Percentiles rank a stretch among this genome's conserved stretches.
These are phyloP conservation scores for Tetraselmis chui DNA, from an alignment of 139 green algal species.

Conservation along the genomic window DNA sequence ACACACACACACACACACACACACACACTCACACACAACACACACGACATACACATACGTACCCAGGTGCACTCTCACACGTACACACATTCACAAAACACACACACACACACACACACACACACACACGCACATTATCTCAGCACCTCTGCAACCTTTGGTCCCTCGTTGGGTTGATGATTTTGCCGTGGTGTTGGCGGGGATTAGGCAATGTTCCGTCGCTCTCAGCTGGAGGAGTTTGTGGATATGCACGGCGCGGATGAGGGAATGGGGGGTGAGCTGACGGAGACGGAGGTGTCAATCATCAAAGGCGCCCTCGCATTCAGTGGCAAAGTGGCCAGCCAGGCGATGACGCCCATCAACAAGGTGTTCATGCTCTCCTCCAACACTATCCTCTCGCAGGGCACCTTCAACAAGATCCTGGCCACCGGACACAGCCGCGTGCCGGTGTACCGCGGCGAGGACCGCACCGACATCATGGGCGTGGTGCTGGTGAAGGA, in stretches of 20 bases:
- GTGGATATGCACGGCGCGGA: conserved; percentile 70
- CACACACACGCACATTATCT: conserved; percentile 20
- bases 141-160: background rate
- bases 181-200: background rate
- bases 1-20: conserved; percentile 1
- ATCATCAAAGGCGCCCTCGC: conserved; percentile 73
- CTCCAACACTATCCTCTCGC: conserved; percentile 52
- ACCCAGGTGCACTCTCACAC: conserved; percentile 2
- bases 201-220: conserved; percentile 57
- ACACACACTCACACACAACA: too few species aligned
- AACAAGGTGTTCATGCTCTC: conserved; percentile 68
- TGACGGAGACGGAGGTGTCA: conserved; percentile 48
- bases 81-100: conserved; percentile 6
- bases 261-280: conserved; percentile 66
- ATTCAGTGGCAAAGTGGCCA: conserved; percentile 1
- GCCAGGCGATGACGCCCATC: background rate
- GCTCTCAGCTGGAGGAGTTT: conserved; percentile 81
- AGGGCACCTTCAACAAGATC: conserved; percentile 48
- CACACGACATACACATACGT: too few species aligned
- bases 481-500: conserved; percentile 86
- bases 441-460: conserved; percentile 53
- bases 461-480: conserved; percentile 7
- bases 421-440: conserved; percentile 68
- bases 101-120: conserved; percentile 44
- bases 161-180: background rate